Conservation (phyloP, 345 rosid species). For the Camelina laxa region DNA sequence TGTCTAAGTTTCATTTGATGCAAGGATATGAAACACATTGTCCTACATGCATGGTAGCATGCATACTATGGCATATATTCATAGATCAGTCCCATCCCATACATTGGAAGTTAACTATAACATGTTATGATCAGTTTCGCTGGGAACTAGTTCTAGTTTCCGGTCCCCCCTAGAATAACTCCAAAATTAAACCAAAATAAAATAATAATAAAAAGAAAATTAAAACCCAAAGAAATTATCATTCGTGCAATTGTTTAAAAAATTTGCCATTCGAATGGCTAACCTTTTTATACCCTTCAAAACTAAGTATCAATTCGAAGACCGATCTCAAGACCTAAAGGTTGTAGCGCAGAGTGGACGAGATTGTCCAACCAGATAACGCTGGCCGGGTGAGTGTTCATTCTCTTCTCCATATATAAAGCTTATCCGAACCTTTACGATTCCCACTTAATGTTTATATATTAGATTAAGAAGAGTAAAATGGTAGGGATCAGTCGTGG, state of each 20-base stretch:
- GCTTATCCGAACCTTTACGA: background rate
- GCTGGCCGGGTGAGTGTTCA: conserved; percentile 26
- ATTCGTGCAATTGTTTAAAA: background rate
- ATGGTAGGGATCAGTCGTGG: conserved; percentile 25
- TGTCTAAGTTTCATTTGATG: conserved; percentile 28
- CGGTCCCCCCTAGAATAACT: background rate
- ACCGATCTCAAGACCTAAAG: background rate
- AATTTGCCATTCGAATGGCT: background rate
- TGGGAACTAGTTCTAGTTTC: conserved; percentile 11
- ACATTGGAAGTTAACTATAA: background rate
- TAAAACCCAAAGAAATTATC: background rate
- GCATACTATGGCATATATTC: conserved; percentile 16
- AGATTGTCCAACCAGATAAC: conserved; percentile 9
- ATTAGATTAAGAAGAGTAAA: conserved; percentile 8
- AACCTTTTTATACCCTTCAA: background rate
- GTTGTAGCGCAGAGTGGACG: conserved; percentile 4
- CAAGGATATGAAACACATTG: conserved; percentile 22
- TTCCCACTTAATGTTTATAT: conserved; percentile 12
- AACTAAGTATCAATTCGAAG: background rate
- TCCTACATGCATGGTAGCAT: conserved; percentile 33
- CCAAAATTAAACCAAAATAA: background rate
- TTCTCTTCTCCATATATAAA: background rate
- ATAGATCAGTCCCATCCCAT: conserved; percentile 13
- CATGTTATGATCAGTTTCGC: background rate
- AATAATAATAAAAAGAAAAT: too few species aligned